Conservation (phyloP, 73 alveolate genomes). For the Uronychia setigera region DNA sequence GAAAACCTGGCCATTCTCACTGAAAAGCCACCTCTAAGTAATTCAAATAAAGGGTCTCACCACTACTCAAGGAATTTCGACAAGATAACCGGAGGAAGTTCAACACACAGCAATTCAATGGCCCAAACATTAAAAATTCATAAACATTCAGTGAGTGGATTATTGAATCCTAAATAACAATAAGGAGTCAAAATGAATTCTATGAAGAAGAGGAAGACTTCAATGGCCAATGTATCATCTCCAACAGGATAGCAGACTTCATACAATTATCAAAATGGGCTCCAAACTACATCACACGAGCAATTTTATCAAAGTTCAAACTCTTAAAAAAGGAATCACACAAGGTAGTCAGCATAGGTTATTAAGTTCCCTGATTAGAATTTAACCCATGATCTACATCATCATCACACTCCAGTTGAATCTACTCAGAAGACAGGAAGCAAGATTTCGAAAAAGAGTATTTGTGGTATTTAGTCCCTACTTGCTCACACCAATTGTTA, state of each 20-base stretch:
- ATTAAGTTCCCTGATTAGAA: neutral
- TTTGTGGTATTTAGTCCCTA: too few relatives aligned
- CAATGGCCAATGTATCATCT: neutral
- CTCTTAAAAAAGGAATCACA: neutral
- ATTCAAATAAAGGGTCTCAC: neutral
- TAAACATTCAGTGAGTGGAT: neutral
- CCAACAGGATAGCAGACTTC: neutral
- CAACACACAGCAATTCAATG: neutral
- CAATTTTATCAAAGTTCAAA: neutral
- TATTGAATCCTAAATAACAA: neutral
- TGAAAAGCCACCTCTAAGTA: conserved; percentile 1
- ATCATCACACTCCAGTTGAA: too few relatives aligned
- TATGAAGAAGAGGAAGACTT: neutral
- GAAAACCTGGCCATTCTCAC: neutral
- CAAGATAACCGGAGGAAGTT: neutral
- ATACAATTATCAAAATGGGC: too few relatives aligned
- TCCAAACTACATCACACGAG: too few relatives aligned
- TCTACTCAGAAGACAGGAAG: too few relatives aligned
- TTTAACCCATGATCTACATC: too few relatives aligned
- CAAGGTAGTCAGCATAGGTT: neutral
- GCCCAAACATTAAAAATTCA: neutral
- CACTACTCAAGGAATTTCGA: neutral
- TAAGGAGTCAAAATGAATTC: neutral
- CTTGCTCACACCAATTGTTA: too few relatives aligned
- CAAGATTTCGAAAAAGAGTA: too few relatives aligned